Conservation (phyloP, 306 rosid genomes). For the Ormosia emarginata region DNA sequence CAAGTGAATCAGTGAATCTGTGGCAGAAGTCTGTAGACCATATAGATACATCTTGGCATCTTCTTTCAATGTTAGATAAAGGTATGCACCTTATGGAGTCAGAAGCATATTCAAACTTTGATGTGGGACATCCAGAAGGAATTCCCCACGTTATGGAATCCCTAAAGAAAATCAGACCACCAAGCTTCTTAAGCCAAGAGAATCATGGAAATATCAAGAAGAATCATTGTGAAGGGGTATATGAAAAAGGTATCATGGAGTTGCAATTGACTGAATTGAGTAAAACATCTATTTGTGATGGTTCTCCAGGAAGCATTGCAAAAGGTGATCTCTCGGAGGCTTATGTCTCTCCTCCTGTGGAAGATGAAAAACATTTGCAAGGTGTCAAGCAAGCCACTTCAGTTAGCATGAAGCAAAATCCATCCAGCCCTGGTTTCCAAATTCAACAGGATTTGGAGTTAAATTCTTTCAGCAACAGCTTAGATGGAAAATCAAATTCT, state of each 20-base stretch:
- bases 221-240: neutral
- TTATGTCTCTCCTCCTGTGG: constrained; percentile 6
- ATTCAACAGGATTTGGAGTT: constrained; percentile 17
- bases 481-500: constrained; percentile 21
- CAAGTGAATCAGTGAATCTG: neutral
- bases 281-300: neutral
- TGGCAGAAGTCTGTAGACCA: constrained; percentile 1
- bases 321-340: neutral
- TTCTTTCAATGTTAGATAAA: neutral
- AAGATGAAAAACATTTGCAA: neutral
- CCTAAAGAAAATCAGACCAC: neutral
- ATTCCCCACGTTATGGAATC: neutral
- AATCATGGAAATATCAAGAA: neutral
- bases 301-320: constrained; percentile 3
- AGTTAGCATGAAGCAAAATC: constrained; percentile 7
- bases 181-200: neutral
- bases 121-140: constrained; percentile 1
- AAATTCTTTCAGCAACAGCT: constrained; percentile 10
- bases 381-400: constrained; percentile 1
- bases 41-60: neutral
- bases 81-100: neutral
- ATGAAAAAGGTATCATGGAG: constrained; percentile 9
- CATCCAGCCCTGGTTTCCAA: constrained; percentile 10
- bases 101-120: constrained; percentile 3
- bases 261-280: neutral